phyloP scores from a whole-genome alignment of 805 yeast species.

The Phaffomyces antillensis region DNA sequence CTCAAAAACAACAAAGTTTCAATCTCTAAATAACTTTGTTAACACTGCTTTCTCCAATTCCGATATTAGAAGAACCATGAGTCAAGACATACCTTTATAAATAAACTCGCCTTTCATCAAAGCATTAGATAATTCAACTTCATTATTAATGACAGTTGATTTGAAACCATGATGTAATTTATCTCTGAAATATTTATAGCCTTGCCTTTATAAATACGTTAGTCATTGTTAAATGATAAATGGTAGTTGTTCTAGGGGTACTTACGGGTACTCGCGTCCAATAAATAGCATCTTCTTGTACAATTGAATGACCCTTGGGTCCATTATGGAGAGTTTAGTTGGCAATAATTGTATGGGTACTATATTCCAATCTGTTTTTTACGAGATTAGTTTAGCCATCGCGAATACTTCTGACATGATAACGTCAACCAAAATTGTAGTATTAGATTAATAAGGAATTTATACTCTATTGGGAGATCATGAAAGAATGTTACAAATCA shows the following conservation, averaged over 20 bases:
- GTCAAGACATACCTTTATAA: conserved; percentile 13
- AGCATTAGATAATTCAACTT: conserved; percentile 8
- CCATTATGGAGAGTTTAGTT: conserved; percentile 5
- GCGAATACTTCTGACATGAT: not conserved
- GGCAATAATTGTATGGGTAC: not conserved
- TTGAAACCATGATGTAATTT: conserved; percentile 11
- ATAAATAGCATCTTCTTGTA: conserved; percentile 15
- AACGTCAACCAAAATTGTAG: too few relatives aligned
- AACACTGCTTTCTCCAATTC: not conserved
- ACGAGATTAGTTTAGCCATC: not conserved
- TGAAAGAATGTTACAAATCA: too few relatives aligned
- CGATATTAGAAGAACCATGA: not conserved
- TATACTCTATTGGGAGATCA: too few relatives aligned
- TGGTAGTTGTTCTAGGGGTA: not conserved
- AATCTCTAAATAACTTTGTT: conserved; percentile 7
- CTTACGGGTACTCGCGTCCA: conserved; percentile 12
- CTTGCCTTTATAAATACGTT: conserved; percentile 8
- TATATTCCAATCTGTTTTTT: too few relatives aligned
- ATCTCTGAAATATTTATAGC: conserved; percentile 11
- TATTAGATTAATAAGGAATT: too few relatives aligned
- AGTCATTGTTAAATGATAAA: not conserved
- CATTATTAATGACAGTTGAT: conserved; percentile 1
- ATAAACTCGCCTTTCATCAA: conserved; percentile 14
- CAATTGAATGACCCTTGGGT: conserved; percentile 14
- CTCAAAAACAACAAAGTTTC: conserved; percentile 17